Evolutionary conservation across 2,329 filamentous ascomycete genomes (phyloP).

Genomic region (Bipolaris bicolor): DNA sequence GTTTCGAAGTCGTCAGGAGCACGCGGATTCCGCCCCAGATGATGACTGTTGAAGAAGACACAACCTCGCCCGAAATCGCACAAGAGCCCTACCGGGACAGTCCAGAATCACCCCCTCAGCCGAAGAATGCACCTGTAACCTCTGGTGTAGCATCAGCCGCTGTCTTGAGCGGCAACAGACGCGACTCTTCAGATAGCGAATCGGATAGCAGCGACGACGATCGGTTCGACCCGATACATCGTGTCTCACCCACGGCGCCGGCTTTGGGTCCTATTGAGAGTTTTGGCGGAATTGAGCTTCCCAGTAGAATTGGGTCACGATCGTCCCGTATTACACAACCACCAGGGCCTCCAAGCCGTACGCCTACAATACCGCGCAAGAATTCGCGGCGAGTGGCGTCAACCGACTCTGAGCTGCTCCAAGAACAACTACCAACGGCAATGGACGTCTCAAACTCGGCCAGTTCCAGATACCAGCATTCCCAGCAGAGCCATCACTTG

Average conservation of each 20-base stretch:
- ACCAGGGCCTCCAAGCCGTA: constrained; percentile 35
- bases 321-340: constrained; percentile 51
- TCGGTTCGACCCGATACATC: constrained; percentile 45
- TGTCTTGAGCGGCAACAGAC: constrained; percentile 34
- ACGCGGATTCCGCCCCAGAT: constrained; percentile 78
- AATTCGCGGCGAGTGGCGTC: constrained; percentile 62
- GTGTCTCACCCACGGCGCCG: constrained; percentile 60
- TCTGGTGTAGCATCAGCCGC: constrained; percentile 24
- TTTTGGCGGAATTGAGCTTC: constrained; percentile 66
- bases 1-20: constrained; percentile 94
- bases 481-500: constrained; percentile 29
- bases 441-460: constrained; percentile 28
- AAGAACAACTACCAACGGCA: constrained; percentile 40
- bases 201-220: constrained; percentile 48
- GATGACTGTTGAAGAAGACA: constrained; percentile 69
- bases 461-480: constrained; percentile 17
- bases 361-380: constrained; percentile 67
- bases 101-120: constrained; percentile 41
- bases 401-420: constrained; percentile 35
- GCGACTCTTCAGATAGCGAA: constrained; percentile 53
- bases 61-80: constrained; percentile 50
- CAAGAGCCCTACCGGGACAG: constrained; percentile 62
- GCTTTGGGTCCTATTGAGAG: constrained; percentile 66
- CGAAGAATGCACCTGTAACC: constrained; percentile 13
- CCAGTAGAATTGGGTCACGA: constrained; percentile 67